phyloP scores from a whole-genome alignment of 805 yeast genomes.

The Zygotorulaspora florentina region DNA sequence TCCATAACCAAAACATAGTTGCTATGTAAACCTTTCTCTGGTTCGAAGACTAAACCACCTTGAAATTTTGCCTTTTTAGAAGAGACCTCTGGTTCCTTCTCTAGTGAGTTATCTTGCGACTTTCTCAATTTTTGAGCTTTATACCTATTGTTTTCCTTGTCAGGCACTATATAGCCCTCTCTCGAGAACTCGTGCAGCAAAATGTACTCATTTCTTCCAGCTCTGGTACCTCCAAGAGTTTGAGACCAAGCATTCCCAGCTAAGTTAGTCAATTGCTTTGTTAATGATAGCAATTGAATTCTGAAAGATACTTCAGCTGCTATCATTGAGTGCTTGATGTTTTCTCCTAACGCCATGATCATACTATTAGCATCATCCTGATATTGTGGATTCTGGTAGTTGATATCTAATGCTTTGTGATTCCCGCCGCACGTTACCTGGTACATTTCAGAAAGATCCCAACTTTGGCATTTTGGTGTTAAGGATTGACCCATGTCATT shows the following conservation, averaged over 20 bases:
- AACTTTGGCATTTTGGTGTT: constrained; percentile 86
- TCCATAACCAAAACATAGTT: constrained; percentile 92
- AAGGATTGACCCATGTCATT: constrained; percentile 93
- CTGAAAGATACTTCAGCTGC: constrained; percentile 76
- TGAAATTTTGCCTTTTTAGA: constrained; percentile 70
- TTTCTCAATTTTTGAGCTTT: constrained; percentile 36
- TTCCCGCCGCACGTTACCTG: constrained; percentile 67
- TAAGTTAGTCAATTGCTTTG: constrained; percentile 84
- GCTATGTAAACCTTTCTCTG: constrained; percentile 90
- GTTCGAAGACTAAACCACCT: constrained; percentile 96
- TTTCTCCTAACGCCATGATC: constrained; percentile 66
- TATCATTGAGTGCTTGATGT: constrained; percentile 59
- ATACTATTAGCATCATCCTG: constrained; percentile 64
- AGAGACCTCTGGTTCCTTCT: constrained; percentile 41
- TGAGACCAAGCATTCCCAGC: constrained; percentile 98
- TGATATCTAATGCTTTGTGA: constrained; percentile 63
- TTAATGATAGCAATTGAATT: constrained; percentile 79
- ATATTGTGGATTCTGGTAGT: constrained; percentile 61
- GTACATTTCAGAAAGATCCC: constrained; percentile 92
- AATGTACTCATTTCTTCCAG: constrained; percentile 92
- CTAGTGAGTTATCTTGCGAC: constrained; percentile 30
- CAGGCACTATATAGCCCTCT: constrained; percentile 82
- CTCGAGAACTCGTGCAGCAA: constrained; percentile 85
- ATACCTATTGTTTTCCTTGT: constrained; percentile 51
- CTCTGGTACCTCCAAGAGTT: constrained; percentile 90